phyloP scores from a whole-genome alignment of 1,284 basidiomycete species.

The Fomitopsis betulina region DNA sequence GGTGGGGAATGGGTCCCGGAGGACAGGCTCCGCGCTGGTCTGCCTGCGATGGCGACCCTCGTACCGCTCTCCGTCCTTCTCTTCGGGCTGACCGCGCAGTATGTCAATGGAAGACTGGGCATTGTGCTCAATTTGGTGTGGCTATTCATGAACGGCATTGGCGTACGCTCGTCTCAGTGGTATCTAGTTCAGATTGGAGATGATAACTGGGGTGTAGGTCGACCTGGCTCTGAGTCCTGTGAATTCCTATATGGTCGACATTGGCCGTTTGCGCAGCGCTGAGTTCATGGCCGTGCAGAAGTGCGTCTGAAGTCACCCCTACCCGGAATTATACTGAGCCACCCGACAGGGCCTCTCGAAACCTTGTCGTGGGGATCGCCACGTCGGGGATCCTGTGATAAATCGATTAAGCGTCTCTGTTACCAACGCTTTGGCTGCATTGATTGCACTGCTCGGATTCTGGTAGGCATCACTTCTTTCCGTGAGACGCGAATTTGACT shows the following conservation, averaged over 20 bases:
- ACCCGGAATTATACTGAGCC: background rate
- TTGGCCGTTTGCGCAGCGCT: constrained; percentile 46
- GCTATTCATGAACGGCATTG: constrained; percentile 46
- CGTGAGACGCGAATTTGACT: background rate
- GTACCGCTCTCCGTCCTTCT: constrained; percentile 37
- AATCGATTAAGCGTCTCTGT: constrained; percentile 47
- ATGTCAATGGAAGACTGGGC: constrained; percentile 35
- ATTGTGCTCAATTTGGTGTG: constrained; percentile 37
- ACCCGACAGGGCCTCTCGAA: constrained; percentile 35
- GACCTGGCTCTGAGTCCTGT: constrained; percentile 44
- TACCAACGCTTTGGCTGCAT: constrained; percentile 45
- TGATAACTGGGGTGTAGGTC: constrained; percentile 28
- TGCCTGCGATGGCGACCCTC: constrained; percentile 41
- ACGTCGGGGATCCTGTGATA: constrained; percentile 42
- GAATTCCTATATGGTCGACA: constrained; percentile 55
- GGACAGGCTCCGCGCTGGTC: constrained; percentile 49
- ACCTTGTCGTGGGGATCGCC: constrained; percentile 35
- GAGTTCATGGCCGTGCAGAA: constrained; percentile 44
- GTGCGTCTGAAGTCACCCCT: constrained; percentile 21
- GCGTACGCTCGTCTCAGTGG: constrained; percentile 31
- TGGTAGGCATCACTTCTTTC: constrained; percentile 28
- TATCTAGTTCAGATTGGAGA: background rate
- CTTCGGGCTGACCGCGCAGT: constrained; percentile 31
- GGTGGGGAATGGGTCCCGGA: constrained; percentile 52
- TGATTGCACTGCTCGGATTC: constrained; percentile 40